A percentile compares a stretch with the other conserved stretches of the same genome.
Evolutionary conservation across 106 monocot species (phyloP).

Genomic region (Dendrobium officinale): DNA sequence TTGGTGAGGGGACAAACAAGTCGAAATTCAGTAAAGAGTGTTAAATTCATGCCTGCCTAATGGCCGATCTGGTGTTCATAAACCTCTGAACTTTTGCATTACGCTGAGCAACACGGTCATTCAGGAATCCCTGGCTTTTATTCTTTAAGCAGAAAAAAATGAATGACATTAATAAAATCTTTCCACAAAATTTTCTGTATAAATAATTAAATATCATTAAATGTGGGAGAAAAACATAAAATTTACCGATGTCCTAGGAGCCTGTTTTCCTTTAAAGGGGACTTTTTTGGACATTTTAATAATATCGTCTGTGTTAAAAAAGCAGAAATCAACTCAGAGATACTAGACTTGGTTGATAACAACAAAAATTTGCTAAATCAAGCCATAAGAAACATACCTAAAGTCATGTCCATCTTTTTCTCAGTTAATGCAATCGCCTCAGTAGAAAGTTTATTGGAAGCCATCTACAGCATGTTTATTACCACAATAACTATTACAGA

Average conservation of each 20-base stretch:
- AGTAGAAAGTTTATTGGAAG: constrained; percentile 24
- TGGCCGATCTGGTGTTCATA: constrained; percentile 69
- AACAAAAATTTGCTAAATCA: neutral
- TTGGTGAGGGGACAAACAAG: neutral
- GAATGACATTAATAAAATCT: neutral
- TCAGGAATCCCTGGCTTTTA: constrained; percentile 60
- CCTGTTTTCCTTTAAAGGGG: constrained; percentile 35
- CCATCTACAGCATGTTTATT: constrained; percentile 28
- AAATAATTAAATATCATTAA: neutral
- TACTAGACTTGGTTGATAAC: neutral
- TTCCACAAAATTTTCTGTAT: neutral
- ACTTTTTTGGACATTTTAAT: constrained; percentile 92
- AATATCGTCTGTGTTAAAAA: constrained; percentile 65
- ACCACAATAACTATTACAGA: neutral
- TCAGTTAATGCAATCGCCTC: constrained; percentile 60
- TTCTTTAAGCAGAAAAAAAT: constrained; percentile 27
- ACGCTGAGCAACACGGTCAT: constrained; percentile 32
- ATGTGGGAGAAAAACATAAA: neutral
- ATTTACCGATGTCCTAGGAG: constrained; percentile 55
- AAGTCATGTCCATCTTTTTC: constrained; percentile 74
- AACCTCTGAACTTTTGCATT: constrained; percentile 47
- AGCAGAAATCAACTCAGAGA: neutral
- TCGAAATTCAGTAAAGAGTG: neutral
- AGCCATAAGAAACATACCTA: constrained; percentile 29
- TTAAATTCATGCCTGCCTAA: constrained; percentile 63